Conservation (phyloP, 257 asterid genomes). For the Coffea canephora region DNA sequence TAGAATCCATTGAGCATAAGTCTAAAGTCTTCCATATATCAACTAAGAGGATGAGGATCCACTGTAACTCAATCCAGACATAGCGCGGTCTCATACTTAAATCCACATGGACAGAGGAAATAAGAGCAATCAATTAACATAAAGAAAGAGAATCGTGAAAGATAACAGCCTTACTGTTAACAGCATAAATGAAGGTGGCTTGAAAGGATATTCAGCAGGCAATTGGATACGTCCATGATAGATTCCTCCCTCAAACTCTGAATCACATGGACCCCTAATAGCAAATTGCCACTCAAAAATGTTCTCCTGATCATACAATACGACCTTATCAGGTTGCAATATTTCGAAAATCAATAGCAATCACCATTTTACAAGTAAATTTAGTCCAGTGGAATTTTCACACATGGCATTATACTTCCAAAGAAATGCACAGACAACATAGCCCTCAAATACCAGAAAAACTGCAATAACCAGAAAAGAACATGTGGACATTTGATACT, state of each 20-base stretch:
- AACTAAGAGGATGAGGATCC: not conserved
- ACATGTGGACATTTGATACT: not conserved
- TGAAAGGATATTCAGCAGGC: conserved; percentile 83
- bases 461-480: not conserved
- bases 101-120: not conserved
- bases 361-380: not conserved
- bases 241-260: conserved; percentile 86
- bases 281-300: conserved; percentile 95
- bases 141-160: not conserved
- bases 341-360: not conserved
- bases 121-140: not conserved
- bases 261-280: conserved; percentile 72
- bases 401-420: not conserved
- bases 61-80: not conserved
- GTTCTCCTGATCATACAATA: conserved; percentile 51
- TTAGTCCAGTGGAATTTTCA: no score
- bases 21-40: no score
- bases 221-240: conserved; percentile 90
- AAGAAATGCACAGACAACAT: not conserved
- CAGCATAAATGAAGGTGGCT: conserved; percentile 89
- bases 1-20: not conserved
- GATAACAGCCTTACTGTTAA: conserved; percentile 51
- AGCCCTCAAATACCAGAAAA: not conserved
- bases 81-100: not conserved
- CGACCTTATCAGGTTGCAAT: not conserved